A percentile compares a stretch with the other conserved stretches of the same genome.
phyloP scores from a whole-genome alignment of 2,329 filamentous ascomycete species.

The Aspergillus sp. region DNA sequence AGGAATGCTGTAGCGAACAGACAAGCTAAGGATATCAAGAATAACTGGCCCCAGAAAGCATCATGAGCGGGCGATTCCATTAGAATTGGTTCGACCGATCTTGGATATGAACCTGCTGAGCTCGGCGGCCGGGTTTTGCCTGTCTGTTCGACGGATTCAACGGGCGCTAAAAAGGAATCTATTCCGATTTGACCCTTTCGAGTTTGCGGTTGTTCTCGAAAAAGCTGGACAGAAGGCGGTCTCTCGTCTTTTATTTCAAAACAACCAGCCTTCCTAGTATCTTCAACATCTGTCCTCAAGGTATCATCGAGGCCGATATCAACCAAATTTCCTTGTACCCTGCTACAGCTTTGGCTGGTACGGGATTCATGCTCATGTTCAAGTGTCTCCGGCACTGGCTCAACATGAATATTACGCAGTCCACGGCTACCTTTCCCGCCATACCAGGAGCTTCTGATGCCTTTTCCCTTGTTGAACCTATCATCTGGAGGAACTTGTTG shows the following conservation, averaged over 20 bases:
- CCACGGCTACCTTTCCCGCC: constrained; percentile 41
- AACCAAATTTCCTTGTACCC: constrained; percentile 66
- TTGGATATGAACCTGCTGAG: constrained; percentile 50
- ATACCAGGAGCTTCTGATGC: constrained; percentile 55
- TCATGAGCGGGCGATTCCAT: constrained; percentile 77
- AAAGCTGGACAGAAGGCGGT: constrained; percentile 52
- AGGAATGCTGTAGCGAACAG: constrained; percentile 85
- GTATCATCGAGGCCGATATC: constrained; percentile 78
- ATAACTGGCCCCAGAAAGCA: constrained; percentile 86
- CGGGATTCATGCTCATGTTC: constrained; percentile 28
- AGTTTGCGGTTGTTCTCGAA: constrained; percentile 42
- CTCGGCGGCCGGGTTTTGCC: constrained; percentile 44
- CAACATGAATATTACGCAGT: constrained; percentile 33
- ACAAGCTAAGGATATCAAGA: constrained; percentile 75
- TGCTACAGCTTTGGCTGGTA: constrained; percentile 40
- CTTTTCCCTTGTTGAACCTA: constrained; percentile 40
- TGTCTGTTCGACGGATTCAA: constrained; percentile 50
- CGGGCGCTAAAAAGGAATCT: constrained; percentile 42
- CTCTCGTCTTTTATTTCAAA: constrained; percentile 42
- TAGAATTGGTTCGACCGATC: constrained; percentile 54
- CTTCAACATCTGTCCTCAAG: constrained; percentile 41
- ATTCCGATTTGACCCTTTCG: constrained; percentile 31
- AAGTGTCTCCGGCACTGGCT: constrained; percentile 28
- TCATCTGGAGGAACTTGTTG: constrained; percentile 32
- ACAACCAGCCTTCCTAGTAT: constrained; percentile 38